phyloP scores from a whole-genome alignment of 2,329 filamentous ascomycete genomes.

The Alternaria hordeiaustralica region DNA sequence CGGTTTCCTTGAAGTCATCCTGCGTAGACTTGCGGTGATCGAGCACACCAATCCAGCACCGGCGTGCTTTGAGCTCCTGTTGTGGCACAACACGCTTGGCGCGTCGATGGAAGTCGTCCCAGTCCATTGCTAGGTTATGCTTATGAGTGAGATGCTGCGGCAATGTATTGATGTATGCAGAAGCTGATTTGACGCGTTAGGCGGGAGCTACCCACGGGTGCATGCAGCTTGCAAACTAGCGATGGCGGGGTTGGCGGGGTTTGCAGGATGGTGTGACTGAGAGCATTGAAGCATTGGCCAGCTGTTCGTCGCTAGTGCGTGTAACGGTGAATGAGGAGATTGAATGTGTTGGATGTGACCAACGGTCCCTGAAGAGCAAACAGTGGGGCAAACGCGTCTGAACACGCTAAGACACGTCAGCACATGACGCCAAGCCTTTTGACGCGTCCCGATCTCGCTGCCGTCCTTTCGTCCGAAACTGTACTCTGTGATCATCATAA shows the following conservation, averaged over 20 bases:
- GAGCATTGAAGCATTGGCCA: background rate
- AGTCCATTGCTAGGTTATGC: constrained; percentile 20
- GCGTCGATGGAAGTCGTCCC: constrained; percentile 28
- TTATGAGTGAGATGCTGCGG: background rate
- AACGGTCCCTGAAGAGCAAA: background rate
- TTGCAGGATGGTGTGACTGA: background rate
- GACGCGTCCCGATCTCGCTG: background rate
- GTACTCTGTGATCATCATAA: background rate
- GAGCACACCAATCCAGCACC: constrained; percentile 47
- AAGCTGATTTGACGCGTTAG: background rate
- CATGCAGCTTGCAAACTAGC: background rate
- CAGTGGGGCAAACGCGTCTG: background rate
- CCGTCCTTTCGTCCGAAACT: background rate
- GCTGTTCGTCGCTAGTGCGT: background rate
- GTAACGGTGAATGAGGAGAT: background rate
- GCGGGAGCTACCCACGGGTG: background rate
- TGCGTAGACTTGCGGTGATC: constrained; percentile 21
- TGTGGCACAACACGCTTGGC: constrained; percentile 23
- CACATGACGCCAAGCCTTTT: background rate
- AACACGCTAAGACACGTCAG: background rate
- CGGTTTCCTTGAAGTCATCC: constrained; percentile 18
- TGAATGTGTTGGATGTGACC: background rate
- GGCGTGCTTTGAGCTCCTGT: constrained; percentile 24
- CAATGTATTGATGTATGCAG: background rate
- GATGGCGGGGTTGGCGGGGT: background rate